phyloP scores from a whole-genome alignment of 179 eudicot species.

The Spergularia azorica region DNA sequence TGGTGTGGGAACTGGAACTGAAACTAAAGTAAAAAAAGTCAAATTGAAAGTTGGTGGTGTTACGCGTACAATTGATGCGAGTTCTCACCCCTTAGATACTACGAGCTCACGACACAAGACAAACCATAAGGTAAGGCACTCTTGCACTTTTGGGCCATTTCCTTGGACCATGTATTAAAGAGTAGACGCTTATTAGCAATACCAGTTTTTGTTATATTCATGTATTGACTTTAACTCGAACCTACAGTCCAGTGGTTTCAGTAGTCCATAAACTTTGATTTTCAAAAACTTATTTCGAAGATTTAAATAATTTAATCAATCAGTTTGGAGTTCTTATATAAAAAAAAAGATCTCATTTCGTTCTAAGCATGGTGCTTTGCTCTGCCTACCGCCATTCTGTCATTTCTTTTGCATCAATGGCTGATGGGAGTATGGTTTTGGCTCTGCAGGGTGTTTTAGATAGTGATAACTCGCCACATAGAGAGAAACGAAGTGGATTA shows the following conservation, averaged over 20 bases:
- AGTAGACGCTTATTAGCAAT: neutral
- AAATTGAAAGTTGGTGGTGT: constrained; percentile 89
- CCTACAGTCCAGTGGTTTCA: constrained; percentile 5
- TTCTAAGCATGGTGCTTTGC: neutral
- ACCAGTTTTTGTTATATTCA: neutral
- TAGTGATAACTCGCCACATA: constrained; percentile 38
- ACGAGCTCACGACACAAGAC: constrained; percentile 34
- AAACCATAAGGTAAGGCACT: neutral
- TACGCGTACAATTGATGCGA: constrained; percentile 72
- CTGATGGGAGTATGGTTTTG: constrained; percentile 5
- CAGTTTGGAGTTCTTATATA: neutral
- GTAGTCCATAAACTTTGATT: neutral
- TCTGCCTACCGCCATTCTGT: neutral
- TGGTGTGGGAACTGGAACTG: constrained; percentile 45
- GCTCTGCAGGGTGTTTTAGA: constrained; percentile 54
- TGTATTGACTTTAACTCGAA: neutral
- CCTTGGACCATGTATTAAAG: neutral
- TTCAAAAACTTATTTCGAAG: too few relatives aligned
- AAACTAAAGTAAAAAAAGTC: constrained; percentile 62
- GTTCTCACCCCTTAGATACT: constrained; percentile 45
- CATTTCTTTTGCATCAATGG: constrained; percentile 12
- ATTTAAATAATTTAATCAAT: neutral
- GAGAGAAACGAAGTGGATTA: constrained; percentile 51
- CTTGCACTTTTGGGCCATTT: neutral
- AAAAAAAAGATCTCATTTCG: neutral